phyloP scores from a whole-genome alignment of 164 flowering plant species.

The Saururus chinensis region DNA sequence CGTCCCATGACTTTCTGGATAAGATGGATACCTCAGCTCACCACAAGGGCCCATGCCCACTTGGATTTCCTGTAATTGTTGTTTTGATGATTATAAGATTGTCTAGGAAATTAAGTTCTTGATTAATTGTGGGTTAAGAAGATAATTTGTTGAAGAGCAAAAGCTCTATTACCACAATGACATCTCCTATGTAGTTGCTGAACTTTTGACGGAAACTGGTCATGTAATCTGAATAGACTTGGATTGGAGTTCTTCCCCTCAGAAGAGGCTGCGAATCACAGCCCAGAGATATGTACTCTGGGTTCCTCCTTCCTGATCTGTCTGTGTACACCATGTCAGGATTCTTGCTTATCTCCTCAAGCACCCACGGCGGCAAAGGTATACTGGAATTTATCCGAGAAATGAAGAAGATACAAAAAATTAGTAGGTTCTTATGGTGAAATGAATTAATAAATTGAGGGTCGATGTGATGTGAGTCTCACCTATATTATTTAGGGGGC shows the following conservation, averaged over 20 bases:
- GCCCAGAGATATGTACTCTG: slow-evolving; percentile 81
- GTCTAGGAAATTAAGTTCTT: too few relatives aligned
- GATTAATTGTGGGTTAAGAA: too few relatives aligned
- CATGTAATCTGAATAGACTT: slow-evolving; percentile 83
- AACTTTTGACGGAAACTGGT: slow-evolving; percentile 72
- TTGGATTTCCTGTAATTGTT: slow-evolving; percentile 68
- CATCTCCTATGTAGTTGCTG: slow-evolving; percentile 55
- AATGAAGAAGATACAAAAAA: background rate
- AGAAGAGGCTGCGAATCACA: slow-evolving; percentile 75
- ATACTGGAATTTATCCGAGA: slow-evolving; percentile 33
- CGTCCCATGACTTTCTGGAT: slow-evolving; percentile 93
- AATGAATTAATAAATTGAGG: too few relatives aligned
- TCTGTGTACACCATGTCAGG: slow-evolving; percentile 93
- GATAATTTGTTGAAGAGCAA: too few relatives aligned
- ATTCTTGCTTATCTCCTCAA: slow-evolving; percentile 79
- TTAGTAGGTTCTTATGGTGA: too few relatives aligned
- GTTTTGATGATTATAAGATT: too few relatives aligned
- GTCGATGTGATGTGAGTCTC: too few relatives aligned
- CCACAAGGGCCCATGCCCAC: slow-evolving; percentile 99
- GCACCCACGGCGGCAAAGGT: slow-evolving; percentile 94
- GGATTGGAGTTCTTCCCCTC: slow-evolving; percentile 85
- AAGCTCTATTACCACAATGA: slow-evolving; percentile 45
- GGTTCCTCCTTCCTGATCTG: slow-evolving; percentile 77
- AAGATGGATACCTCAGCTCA: slow-evolving; percentile 90
- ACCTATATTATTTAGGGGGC: too few relatives aligned